Percentiles rank a stretch among this genome's conserved stretches.
Conservation (phyloP, 2,329 filamentous ascomycete genomes). For the Fusarium nisikadoi region DNA sequence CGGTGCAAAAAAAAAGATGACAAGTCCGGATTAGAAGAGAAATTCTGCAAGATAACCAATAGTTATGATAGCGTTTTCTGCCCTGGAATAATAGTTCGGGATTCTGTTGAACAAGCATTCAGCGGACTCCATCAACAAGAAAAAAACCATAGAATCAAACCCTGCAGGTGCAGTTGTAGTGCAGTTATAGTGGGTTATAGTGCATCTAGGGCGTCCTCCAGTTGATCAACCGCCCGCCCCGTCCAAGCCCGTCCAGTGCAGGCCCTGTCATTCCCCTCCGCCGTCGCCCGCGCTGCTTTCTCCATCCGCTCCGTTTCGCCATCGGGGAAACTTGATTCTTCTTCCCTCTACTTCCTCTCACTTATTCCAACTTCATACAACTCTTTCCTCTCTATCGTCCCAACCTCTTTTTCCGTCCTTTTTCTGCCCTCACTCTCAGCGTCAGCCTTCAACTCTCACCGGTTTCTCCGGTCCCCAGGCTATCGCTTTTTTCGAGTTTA, state of each 20-base stretch:
- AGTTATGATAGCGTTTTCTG: background rate
- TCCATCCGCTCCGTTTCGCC: constrained; percentile 35
- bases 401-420: constrained; percentile 7
- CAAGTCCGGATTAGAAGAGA: background rate
- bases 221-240: constrained; percentile 16
- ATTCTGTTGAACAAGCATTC: constrained; percentile 6
- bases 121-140: constrained; percentile 23
- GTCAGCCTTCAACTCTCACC: constrained; percentile 11
- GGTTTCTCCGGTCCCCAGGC: constrained; percentile 23
- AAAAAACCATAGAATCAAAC: constrained; percentile 17
- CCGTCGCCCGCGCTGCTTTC: constrained; percentile 23
- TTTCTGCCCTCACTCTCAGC: constrained; percentile 14
- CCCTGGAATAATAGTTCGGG: background rate
- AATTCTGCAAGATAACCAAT: constrained; percentile 2
- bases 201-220: constrained; percentile 2
- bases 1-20: constrained; percentile 27
- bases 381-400: constrained; percentile 8
- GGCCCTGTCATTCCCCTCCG: constrained; percentile 24
- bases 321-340: constrained; percentile 40
- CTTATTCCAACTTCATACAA: constrained; percentile 23
- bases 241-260: background rate
- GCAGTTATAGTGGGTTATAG: background rate
- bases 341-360: constrained; percentile 27
- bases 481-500: constrained; percentile 27
- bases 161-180: constrained; percentile 18